Evolutionary conservation across 768 basidiomycete genomes (phyloP).

Genomic region (Podaxis sp.): DNA sequence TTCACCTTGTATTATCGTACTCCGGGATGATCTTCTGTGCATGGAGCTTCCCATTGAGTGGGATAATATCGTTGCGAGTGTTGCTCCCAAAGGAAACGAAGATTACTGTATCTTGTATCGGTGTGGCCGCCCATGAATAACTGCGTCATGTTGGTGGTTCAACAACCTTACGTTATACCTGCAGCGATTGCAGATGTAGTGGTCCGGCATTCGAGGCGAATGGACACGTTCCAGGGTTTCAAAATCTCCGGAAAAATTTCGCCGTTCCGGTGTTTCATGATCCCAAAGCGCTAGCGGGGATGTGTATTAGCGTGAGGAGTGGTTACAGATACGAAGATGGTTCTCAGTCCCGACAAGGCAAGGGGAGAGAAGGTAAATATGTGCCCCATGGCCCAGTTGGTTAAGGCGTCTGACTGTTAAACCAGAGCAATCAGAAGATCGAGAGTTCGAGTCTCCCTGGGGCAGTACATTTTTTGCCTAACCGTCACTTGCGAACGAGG

Average conservation of each 20-base stretch:
- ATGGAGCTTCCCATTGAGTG: constrained; percentile 11
- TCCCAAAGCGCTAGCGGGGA: background rate
- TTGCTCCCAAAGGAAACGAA: constrained; percentile 4
- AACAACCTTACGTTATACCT: background rate
- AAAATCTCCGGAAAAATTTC: constrained; percentile 7
- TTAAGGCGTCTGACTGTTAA: constrained; percentile 17
- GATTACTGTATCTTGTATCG: constrained; percentile 8
- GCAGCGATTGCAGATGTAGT: constrained; percentile 8
- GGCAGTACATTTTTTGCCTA: background rate
- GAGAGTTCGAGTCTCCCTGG: constrained; percentile 16
- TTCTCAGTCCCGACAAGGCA: background rate
- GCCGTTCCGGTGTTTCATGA: constrained; percentile 6
- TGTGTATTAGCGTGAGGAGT: background rate
- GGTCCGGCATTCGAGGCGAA: constrained; percentile 5
- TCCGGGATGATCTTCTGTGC: constrained; percentile 11
- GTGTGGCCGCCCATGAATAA: background rate
- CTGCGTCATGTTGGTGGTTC: background rate
- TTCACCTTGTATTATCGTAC: constrained; percentile 4
- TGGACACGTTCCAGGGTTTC: background rate
- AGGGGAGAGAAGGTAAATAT: background rate
- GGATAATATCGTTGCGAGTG: constrained; percentile 12
- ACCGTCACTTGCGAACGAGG: no score
- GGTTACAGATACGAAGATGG: background rate
- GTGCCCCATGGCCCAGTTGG: constrained; percentile 17
- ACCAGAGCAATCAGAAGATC: constrained; percentile 10